Evolutionary conservation across 257 asterid genomes (phyloP), one percentile per base, ranked within the genome.

Genomic region (Petrea volubilis): DNA sequence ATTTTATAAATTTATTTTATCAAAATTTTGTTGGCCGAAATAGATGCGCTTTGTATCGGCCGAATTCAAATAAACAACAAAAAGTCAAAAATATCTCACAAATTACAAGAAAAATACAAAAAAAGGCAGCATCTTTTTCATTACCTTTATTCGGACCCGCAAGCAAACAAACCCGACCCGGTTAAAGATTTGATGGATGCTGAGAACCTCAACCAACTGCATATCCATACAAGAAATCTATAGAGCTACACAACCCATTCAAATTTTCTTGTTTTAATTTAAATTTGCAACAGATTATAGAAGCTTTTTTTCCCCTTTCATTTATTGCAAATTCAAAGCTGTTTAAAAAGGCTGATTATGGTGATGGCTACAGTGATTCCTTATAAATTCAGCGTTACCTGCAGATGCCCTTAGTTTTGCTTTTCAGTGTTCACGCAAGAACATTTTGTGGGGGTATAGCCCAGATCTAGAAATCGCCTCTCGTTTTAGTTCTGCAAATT

Each of bases 381-480:
- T 64, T 56, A 55, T 70, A 60, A 74, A 53, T 65, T 55, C 25
- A 2, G 24, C 72, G 29, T 66, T 70, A 60, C 15, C 64, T 43
- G 5, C 40, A 55, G 65, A 25, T 58, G 61, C 77, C 64, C 58
- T 52, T 78, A 38, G 52, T 36, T 59, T 65, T 64, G 31, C 66
- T 70, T 73, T 79, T 63, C 47, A 20, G 68, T 36, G 64, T 67
- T 70, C 64, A 73, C 75, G 80, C 79, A 58, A 82, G 64, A 70
- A 58, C 74, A 71, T 74, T 73, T 64, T 31, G 31, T 58, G 78
- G 38, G 25, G n/a, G 49, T 27, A 23, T 23, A 59, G 21, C 68
- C 61, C 53, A 72, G 80, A 82, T 78, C 79, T 60, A 43, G 25
- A 74, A 44, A 27, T 59, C 64, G 63, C 66, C 56, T 64, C 75